Base-by-base conservation (phyloP, 2,329 filamentous ascomycete genomes). In the Aspergillus sergii region DNA sequence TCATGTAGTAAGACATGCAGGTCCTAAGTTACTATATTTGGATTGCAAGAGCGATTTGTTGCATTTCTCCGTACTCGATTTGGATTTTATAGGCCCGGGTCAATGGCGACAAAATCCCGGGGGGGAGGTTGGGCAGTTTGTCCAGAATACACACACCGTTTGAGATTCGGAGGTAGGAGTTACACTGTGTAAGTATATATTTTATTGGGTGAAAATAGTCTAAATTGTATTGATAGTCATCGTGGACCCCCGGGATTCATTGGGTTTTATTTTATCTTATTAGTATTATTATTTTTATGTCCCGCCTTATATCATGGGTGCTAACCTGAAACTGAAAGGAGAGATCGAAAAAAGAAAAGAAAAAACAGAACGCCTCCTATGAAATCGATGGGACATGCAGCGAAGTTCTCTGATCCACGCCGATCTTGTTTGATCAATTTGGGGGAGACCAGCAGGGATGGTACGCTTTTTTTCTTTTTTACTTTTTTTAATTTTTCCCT, bases 11-110 rank as follows among this genome's bases (percentile, higher is more conserved):
- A 68, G 66, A 68, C 66, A 68, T 67, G 65, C 65, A 67, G 66
- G 63, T 23, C 58, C 48, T 59, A 55, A 54, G 66, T 67, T 68
- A 58, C 66, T 68, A 68, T 66, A 66, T 68, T 68, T 67, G 66
- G 66, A 21, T 28, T 23, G 30, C 26, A 53, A 34, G 54, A 32
- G 23, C 39, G 36, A 46, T 48, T 28, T 34, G 34, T 51, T 30
- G 43, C 56, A 58, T 41, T 51, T 32, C 28, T 51, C 48, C 57
- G 32, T 51, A 53, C 36, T 53, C 16, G 16, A 51, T 28, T 32
- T 51, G 32, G 23, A 14, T 55, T 26, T 39, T 32, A 53, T 55
- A 39, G 51, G 51, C 8, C 34, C 51, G 51, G 51, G 34, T 39
- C 36, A 5, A 36, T 55, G 51, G 51, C 51, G 21, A 41, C 12